Evolutionary conservation across 2,329 filamentous ascomycete genomes (phyloP), one percentile per base, ranked within the genome.

Genomic region (Fonsecaea pedrosoi): DNA sequence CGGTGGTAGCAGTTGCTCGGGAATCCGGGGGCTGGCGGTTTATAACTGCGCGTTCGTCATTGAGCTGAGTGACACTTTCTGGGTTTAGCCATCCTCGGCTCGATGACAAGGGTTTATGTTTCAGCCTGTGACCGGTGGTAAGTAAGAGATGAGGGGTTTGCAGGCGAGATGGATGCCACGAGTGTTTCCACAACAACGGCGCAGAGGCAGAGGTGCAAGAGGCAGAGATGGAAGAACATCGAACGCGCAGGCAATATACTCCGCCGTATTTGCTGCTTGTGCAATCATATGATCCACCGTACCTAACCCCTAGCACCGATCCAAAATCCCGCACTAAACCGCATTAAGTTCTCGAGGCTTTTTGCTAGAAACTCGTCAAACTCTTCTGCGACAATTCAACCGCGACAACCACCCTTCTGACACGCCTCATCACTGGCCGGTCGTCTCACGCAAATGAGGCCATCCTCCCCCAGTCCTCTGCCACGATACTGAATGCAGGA

Each of bases 361-460:
- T 8, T 25, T 30, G 25, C 42, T 48, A 32, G 42, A 53, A 34
- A 7, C 48, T 25, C 48, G 34, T 61, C 59, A 61, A 61, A 61
- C 59, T 38, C 32, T 38, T 54, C 59, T 61, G 59, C 32, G 48
- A 61, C 59, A 61, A 42, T 61, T 61, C 57, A 48, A 32, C 48
- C 59, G 40, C 42, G 4, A 3, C 18, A 30, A 61, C 59, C 59
- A 61, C 42, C 4, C 5, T 4, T 60, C 59, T 61, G 59, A 61
- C 48, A 61, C 59, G 32, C 59, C 40, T 38, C 42, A 54, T n/a
- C 45, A 50, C 9, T 38, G 38, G 45, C 30, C 32, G 30, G 32
- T 34, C 7, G 59, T 61, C 59, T 42, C 48, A 61, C 48, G 59
- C 25, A 45, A 8, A 30, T 48, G 34, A 54, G 54, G 48, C 38